These are phyloP conservation scores for Fraxinus sp. DNA, from an alignment of 305 asterid genomes.

Conservation along the genomic window DNA sequence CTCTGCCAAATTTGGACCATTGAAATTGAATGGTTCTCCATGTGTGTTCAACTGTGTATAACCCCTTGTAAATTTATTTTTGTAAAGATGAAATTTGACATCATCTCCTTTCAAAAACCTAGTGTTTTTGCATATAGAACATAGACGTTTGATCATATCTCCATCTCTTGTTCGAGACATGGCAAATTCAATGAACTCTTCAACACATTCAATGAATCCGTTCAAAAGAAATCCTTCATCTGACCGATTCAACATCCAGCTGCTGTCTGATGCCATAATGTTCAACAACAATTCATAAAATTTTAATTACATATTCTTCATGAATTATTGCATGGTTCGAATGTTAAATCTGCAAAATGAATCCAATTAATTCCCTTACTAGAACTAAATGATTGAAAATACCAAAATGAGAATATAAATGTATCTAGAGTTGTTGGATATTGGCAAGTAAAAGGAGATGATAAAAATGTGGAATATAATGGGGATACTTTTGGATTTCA, in stretches of 20 bases:
- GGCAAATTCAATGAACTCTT: neutral
- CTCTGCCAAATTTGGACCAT: neutral
- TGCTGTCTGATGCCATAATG: neutral
- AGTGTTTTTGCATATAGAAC: neutral
- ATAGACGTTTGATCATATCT: neutral
- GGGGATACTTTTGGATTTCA: neutral
- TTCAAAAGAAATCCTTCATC: neutral
- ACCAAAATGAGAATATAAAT: conserved; percentile 7
- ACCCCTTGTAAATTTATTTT: neutral
- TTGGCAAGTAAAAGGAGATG: conserved; percentile 26
- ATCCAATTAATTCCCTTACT: neutral
- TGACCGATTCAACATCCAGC: neutral
- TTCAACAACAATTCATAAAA: neutral
- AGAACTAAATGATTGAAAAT: neutral
- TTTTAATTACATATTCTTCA: neutral
- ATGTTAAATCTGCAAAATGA: neutral
- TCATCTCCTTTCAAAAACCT: neutral
- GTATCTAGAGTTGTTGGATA: conserved; percentile 15
- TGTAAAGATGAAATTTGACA: neutral
- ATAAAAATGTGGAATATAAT: neutral
- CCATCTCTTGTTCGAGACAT: neutral
- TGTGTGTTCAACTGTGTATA: neutral
- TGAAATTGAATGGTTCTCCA: neutral
- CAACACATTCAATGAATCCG: neutral
- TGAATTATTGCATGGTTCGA: neutral